Evolutionary conservation across 164 flowering plant species (phyloP), one percentile per base, ranked within the genome.

Genomic region (Magnolia kwangsiensis): DNA sequence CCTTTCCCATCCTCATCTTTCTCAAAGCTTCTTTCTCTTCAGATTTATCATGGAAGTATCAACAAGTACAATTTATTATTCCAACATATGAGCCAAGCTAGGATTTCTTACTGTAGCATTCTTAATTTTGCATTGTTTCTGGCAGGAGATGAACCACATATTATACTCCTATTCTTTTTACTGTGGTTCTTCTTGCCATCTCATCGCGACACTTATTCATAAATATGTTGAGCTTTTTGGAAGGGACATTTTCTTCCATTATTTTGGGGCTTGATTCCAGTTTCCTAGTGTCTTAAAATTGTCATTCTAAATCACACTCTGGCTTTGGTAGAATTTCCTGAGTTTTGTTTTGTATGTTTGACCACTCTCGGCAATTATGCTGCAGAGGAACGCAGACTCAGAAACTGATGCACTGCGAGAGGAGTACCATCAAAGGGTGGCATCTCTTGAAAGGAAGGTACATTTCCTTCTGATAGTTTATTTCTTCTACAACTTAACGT

Each of bases 371-470:
- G 67, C 27, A 64, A 50, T 80, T 80, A 20, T 85, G 67, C 51
- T 76, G 55, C 90, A 96, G 99, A 85, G 88, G 75, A 86, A 97
- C 71, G 88, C 80, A 89, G 98, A 93, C 59, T 88, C 91, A 14
- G 98, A 93, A 86, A 71, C 84, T 67, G 99, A 96, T 80, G 85
- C 96, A 73, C 82, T 96, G 78, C 87, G 98, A 74, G 98, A 94
- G 80, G 98, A 94, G 83, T 94, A 89, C 82, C 99, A 94, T 84
- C 99, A 96, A 78, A 90, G 91, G 76, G 92, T 96, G 74, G 82
- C 97, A 78, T 75, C 92, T 81, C 95, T 96, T 83, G 99, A 96
- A 81, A 89, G 98, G 76, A 96, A 92, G 99, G 99, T 94, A 78
- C 24, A 49, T 63, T 7, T 61, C 19, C 66, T 77, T 79, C 67